These are phyloP conservation scores for Candida takata DNA, from an alignment of 805 yeast genomes.

Conservation along the genomic window DNA sequence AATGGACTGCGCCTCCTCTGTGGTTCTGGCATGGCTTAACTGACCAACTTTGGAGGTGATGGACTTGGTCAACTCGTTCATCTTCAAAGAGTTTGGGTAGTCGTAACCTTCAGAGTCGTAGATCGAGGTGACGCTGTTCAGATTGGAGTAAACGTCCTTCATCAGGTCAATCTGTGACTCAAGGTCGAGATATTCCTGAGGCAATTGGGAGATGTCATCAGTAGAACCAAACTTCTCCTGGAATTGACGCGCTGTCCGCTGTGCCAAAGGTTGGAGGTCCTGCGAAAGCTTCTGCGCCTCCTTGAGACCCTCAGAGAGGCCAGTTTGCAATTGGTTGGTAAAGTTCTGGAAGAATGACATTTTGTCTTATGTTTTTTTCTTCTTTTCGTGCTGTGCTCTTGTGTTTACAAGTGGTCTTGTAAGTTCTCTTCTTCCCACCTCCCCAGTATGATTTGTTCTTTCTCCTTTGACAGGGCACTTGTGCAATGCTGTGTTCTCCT, in stretches of 20 bases:
- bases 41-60: constrained; percentile 58
- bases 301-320: constrained; percentile 26
- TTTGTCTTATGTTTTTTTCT: no score
- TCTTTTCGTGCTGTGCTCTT: no score
- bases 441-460: no score
- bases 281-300: constrained; percentile 40
- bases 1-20: constrained; percentile 79
- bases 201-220: constrained; percentile 78
- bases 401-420: no score
- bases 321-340: constrained; percentile 23
- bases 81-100: constrained; percentile 64
- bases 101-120: constrained; percentile 78
- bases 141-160: constrained; percentile 55
- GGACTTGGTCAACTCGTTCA: constrained; percentile 61
- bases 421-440: no score
- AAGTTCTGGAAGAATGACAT: constrained; percentile 27
- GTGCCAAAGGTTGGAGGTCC: constrained; percentile 68
- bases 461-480: no score
- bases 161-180: constrained; percentile 70
- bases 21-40: constrained; percentile 63
- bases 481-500: no score
- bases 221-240: constrained; percentile 77
- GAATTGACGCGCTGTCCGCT: constrained; percentile 69
- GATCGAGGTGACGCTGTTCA: constrained; percentile 43
- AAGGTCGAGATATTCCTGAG: constrained; percentile 70